Evolutionary conservation across 2,329 filamentous ascomycete species (phyloP).

Genomic region (Celoporthe dispersa): DNA sequence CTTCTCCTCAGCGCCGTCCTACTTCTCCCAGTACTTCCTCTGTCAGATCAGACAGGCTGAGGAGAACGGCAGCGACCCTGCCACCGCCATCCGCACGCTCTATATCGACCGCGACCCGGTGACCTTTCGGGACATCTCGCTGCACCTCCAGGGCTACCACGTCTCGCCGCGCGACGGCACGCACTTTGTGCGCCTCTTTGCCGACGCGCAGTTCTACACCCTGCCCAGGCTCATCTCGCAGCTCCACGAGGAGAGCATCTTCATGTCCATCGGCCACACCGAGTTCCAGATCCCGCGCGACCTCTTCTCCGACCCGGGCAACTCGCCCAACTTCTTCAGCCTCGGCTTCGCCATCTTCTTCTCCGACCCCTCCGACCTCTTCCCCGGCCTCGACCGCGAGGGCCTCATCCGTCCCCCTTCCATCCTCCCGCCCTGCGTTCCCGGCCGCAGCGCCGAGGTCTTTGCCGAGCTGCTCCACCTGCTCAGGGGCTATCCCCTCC

Average conservation of each 20-base stretch:
- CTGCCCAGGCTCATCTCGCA: conserved; percentile 87
- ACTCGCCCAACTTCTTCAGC: conserved; percentile 95
- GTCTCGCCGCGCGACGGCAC: conserved; percentile 78
- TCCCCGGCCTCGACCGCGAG: conserved; percentile 81
- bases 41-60: conserved; percentile 74
- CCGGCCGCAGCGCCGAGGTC: conserved; percentile 78
- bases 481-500: conserved; percentile 80
- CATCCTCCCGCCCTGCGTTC: conserved; percentile 80
- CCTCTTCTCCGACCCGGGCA: conserved; percentile 81
- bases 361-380: conserved; percentile 73
- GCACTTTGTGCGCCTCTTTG: conserved; percentile 91
- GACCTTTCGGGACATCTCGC: conserved; percentile 86
- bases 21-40: conserved; percentile 93
- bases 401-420: conserved; percentile 84
- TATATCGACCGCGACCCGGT: conserved; percentile 94
- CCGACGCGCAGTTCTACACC: conserved; percentile 94
- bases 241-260: conserved; percentile 89
- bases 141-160: conserved; percentile 92
- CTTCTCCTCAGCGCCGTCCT: conserved; percentile 74
- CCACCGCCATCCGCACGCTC: conserved; percentile 69
- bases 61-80: conserved; percentile 58
- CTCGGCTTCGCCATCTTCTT: conserved; percentile 90
- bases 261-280: conserved; percentile 84
- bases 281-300: conserved; percentile 91
- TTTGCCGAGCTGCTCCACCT: conserved; percentile 84